These are phyloP conservation scores for Metarhizium brunneum DNA, from an alignment of 2,329 filamentous ascomycete genomes.

Conservation along the genomic window DNA sequence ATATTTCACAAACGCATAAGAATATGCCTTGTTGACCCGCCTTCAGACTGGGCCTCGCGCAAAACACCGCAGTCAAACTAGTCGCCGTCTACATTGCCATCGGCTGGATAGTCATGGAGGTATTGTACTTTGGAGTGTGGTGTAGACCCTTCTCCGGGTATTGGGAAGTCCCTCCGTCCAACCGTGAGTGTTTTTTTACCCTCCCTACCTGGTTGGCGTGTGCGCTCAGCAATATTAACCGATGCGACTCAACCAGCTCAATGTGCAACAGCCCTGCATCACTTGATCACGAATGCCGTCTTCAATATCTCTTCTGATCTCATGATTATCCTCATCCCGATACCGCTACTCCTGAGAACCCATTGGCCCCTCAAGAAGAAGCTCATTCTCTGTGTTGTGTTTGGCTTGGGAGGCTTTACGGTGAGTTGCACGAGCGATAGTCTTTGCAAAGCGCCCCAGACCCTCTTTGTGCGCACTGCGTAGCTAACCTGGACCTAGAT, in stretches of 20 bases:
- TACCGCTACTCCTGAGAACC: constrained; percentile 41
- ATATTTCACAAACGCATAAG: background rate
- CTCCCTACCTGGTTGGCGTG: background rate
- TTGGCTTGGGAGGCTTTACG: constrained; percentile 36
- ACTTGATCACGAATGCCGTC: constrained; percentile 46
- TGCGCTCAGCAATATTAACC: background rate
- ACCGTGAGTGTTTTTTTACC: constrained; percentile 22
- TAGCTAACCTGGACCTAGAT: constrained; percentile 23
- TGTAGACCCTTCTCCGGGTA: constrained; percentile 47
- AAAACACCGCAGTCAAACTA: constrained; percentile 37
- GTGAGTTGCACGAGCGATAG: constrained; percentile 20
- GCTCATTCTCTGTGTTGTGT: constrained; percentile 36
- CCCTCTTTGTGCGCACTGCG: too few species aligned
- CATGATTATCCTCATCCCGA: constrained; percentile 47
- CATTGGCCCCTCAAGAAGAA: constrained; percentile 43
- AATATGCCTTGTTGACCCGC: background rate
- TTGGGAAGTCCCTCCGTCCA: constrained; percentile 44
- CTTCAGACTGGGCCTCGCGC: constrained; percentile 31
- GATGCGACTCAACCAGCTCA: constrained; percentile 29
- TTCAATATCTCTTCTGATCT: constrained; percentile 53
- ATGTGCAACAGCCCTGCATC: constrained; percentile 46
- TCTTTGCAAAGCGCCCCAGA: too few species aligned
- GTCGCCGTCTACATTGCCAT: constrained; percentile 35
- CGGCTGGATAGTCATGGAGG: constrained; percentile 40
- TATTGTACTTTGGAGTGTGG: constrained; percentile 40